Evolutionary conservation across 2,329 filamentous ascomycete genomes (phyloP).

Genomic region (Pezicula carpinea): DNA sequence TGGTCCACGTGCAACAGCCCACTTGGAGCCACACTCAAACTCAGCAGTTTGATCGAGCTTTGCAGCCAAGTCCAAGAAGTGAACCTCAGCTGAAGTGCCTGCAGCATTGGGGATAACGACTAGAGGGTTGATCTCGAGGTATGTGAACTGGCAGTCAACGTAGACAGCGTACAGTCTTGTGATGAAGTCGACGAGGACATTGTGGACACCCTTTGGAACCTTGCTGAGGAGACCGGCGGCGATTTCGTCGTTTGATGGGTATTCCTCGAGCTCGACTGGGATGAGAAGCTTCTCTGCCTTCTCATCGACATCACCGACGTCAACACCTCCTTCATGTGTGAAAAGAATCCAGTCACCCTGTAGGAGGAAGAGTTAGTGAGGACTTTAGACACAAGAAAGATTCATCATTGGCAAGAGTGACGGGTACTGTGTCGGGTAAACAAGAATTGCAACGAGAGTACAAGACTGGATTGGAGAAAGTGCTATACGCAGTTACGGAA

Average conservation of each 20-base stretch:
- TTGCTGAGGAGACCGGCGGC: constrained; percentile 81
- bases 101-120: constrained; percentile 95
- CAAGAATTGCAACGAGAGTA: too few species aligned
- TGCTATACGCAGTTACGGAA: constrained; percentile 13
- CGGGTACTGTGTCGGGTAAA: too few species aligned
- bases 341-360: constrained; percentile 99
- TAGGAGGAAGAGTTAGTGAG: constrained; percentile 14
- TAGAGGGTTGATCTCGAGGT: constrained; percentile 99
- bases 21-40: constrained; percentile 98
- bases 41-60: constrained; percentile 99
- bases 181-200: constrained; percentile 99
- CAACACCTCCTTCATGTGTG: constrained; percentile 98
- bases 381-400: neutral
- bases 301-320: constrained; percentile 97
- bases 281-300: constrained; percentile 99
- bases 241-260: constrained; percentile 94
- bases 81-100: constrained; percentile 85
- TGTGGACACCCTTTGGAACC: constrained; percentile 92
- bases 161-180: constrained; percentile 97
- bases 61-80: constrained; percentile 97
- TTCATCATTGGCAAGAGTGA: neutral
- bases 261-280: constrained; percentile 89
- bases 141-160: constrained; percentile 99
- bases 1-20: constrained; percentile 91
- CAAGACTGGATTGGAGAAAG: too few species aligned